These are phyloP conservation scores for Diaporthe caulivora DNA, from an alignment of 2,329 filamentous ascomycete genomes.

Conservation along the genomic window DNA sequence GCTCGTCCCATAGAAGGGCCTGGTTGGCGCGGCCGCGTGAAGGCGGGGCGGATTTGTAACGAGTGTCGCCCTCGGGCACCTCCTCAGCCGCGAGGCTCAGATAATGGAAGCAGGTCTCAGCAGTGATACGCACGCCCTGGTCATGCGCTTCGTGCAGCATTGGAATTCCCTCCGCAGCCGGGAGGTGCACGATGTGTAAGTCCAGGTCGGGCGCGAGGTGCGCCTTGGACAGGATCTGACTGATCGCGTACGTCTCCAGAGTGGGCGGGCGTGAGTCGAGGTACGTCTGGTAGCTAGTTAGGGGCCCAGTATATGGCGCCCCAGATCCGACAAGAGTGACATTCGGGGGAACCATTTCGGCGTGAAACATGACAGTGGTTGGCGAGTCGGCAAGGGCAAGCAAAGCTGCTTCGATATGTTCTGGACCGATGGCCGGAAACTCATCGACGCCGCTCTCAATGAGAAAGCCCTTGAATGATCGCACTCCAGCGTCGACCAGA, in stretches of 20 bases:
- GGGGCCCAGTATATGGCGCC: conserved; percentile 77
- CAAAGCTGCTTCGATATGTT: conserved; percentile 85
- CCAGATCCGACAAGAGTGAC: conserved; percentile 83
- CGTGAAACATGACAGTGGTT: conserved; percentile 98
- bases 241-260: conserved; percentile 92
- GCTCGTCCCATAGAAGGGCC: conserved; percentile 87
- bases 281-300: conserved; percentile 89
- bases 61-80: conserved; percentile 85
- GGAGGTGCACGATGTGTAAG: conserved; percentile 94
- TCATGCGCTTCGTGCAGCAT: conserved; percentile 80
- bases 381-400: conserved; percentile 81
- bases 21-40: conserved; percentile 87
- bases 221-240: conserved; percentile 85
- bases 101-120: conserved; percentile 97
- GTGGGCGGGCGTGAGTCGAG: conserved; percentile 88
- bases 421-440: conserved; percentile 88
- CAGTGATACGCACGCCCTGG: conserved; percentile 85
- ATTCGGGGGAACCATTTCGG: conserved; percentile 96
- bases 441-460: conserved; percentile 97
- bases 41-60: conserved; percentile 95
- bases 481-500: conserved; percentile 85
- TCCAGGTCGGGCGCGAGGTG: conserved; percentile 83
- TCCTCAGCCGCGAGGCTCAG: conserved; percentile 85
- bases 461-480: conserved; percentile 97
- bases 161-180: conserved; percentile 86